Percentiles rank a stretch among this genome's conserved stretches.
These are phyloP conservation scores for Rosa lucieae DNA, from an alignment of 306 rosid species.

Conservation along the genomic window DNA sequence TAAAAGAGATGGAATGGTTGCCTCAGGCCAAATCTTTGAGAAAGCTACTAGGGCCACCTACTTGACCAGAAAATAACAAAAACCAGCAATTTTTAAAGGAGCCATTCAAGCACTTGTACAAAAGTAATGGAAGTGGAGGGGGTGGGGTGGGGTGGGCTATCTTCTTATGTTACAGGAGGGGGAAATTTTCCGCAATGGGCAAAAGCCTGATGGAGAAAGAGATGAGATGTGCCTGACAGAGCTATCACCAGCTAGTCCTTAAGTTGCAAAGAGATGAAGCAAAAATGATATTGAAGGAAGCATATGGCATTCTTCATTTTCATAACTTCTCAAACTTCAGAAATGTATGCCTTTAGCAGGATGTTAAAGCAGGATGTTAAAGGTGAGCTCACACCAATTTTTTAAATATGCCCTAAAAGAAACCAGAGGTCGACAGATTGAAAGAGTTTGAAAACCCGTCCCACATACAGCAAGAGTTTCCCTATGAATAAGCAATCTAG, in stretches of 20 bases:
- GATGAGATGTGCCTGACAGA: background rate
- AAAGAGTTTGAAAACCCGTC: background rate
- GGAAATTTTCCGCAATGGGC: background rate
- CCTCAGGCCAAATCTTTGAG: background rate
- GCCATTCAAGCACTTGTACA: too few relatives aligned
- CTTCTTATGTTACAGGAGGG: background rate
- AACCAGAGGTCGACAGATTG: background rate
- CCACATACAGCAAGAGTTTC: background rate
- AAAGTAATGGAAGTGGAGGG: too few relatives aligned
- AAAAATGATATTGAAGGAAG: background rate
- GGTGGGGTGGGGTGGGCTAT: too few relatives aligned
- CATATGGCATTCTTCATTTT: background rate
- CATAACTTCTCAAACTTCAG: background rate
- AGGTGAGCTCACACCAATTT: background rate
- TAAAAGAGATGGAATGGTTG: background rate
- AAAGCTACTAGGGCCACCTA: background rate
- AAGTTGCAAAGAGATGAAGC: background rate
- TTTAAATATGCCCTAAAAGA: background rate
- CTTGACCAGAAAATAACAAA: too few relatives aligned
- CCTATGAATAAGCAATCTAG: background rate
- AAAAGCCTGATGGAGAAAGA: background rate
- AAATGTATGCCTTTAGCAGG: background rate
- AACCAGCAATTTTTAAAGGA: too few relatives aligned
- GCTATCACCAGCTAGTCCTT: background rate
- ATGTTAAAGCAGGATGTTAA: constrained; percentile 4